A percentile compares a stretch with the other conserved stretches of the same genome.
Evolutionary conservation across 1,139 yeast species (phyloP).

Genomic region (Saccharomycopsis crataegensis): DNA sequence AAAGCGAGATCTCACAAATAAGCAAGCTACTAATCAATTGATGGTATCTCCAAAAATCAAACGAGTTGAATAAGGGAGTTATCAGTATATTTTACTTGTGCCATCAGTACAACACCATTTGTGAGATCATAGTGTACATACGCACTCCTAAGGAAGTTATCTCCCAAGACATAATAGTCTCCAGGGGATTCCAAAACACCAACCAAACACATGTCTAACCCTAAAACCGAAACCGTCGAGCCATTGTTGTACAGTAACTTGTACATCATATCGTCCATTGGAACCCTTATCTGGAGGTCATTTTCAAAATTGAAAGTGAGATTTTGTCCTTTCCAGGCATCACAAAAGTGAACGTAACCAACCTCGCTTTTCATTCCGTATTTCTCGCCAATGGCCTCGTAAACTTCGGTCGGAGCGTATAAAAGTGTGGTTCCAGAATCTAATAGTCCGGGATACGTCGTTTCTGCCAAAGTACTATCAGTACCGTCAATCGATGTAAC

Average conservation of each 20-base stretch:
- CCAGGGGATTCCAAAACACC: slow-evolving; percentile 28
- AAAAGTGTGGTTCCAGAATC: slow-evolving; percentile 68
- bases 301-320: slow-evolving; percentile 42
- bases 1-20: no score
- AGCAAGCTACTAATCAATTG: no score
- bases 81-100: slow-evolving; percentile 31
- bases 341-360: slow-evolving; percentile 22
- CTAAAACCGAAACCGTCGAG: not conserved
- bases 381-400: slow-evolving; percentile 22
- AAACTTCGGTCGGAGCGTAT: slow-evolving; percentile 38
- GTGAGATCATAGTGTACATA: slow-evolving; percentile 53
- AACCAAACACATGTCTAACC: slow-evolving; percentile 28
- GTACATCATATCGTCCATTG: slow-evolving; percentile 35
- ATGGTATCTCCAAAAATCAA: not conserved
- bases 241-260: no score
- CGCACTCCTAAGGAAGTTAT: slow-evolving; percentile 44
- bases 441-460: slow-evolving; percentile 39
- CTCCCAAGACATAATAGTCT: slow-evolving; percentile 37
- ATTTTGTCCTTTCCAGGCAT: slow-evolving; percentile 20
- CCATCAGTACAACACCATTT: slow-evolving; percentile 39
- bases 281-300: slow-evolving; percentile 40
- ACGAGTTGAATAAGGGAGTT: not conserved
- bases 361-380: not conserved
- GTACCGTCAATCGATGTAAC: not conserved
- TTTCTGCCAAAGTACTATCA: not conserved